phyloP scores from a whole-genome alignment of 176 grass and related monocot genomes.

The Dactylis glomerata region DNA sequence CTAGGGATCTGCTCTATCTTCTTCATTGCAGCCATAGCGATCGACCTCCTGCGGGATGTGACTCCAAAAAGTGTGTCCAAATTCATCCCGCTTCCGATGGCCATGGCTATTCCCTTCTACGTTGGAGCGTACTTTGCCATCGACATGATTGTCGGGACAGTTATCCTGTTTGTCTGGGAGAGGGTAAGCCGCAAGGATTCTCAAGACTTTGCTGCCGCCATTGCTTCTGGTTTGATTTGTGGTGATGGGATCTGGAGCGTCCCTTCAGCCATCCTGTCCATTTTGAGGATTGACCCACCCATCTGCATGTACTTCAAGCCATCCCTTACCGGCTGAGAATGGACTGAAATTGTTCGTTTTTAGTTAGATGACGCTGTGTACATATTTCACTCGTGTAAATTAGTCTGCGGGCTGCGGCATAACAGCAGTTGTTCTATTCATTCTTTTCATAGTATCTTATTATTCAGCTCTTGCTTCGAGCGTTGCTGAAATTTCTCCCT shows the following conservation, averaged over 20 bases:
- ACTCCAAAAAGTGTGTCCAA: constrained; percentile 30
- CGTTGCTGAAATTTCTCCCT: no score
- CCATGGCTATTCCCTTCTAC: constrained; percentile 88
- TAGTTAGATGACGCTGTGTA: no score
- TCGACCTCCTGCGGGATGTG: constrained; percentile 54
- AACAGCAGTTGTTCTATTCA: no score
- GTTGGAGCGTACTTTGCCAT: constrained; percentile 70
- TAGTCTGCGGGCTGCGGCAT: no score
- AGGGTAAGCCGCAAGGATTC: constrained; percentile 54
- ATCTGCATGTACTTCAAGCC: neutral
- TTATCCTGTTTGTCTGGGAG: constrained; percentile 66
- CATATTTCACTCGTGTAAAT: no score
- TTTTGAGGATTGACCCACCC: neutral
- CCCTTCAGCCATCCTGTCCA: neutral
- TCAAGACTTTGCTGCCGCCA: constrained; percentile 55
- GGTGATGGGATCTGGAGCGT: constrained; percentile 71
- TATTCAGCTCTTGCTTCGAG: no score
- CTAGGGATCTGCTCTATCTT: constrained; percentile 70
- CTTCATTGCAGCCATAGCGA: constrained; percentile 45
- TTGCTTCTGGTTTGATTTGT: constrained; percentile 84
- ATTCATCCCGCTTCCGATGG: constrained; percentile 79
- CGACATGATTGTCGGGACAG: constrained; percentile 62
- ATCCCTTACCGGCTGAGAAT: neutral
- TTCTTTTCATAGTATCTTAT: no score
- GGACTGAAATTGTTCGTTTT: neutral